Percentiles rank a stretch among this genome's conserved stretches.
phyloP scores from a whole-genome alignment of 1,284 basidiomycete genomes.

The Cutaneotrichosporon cutaneum region DNA sequence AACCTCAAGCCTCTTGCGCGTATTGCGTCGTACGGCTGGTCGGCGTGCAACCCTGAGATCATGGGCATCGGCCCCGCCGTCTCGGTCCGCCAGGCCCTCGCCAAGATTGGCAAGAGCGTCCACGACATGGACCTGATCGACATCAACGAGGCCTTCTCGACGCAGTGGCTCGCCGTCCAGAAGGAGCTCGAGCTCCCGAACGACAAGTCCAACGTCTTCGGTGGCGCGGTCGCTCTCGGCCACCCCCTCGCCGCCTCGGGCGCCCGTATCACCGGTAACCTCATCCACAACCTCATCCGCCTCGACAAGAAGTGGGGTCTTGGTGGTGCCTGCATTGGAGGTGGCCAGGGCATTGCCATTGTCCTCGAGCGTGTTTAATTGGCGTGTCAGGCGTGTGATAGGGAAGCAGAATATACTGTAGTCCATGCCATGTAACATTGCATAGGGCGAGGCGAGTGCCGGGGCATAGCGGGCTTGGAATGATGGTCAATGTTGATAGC shows the following conservation, averaged over 20 bases:
- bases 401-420: background rate
- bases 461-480: too few species aligned
- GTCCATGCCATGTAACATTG: conserved; percentile 10
- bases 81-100: conserved; percentile 38
- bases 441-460: background rate
- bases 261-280: conserved; percentile 57
- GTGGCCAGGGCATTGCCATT: conserved; percentile 50
- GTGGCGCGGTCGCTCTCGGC: conserved; percentile 56
- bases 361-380: conserved; percentile 39
- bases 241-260: conserved; percentile 60
- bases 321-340: conserved; percentile 60
- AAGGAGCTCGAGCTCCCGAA: conserved; percentile 58
- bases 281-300: conserved; percentile 58
- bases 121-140: conserved; percentile 59
- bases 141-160: conserved; percentile 61
- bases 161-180: conserved; percentile 59
- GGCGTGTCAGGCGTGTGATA: background rate
- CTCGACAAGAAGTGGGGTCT: conserved; percentile 59
- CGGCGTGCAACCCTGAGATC: conserved; percentile 59
- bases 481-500: too few species aligned
- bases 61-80: conserved; percentile 62
- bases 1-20: conserved; percentile 57
- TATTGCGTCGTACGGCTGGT: conserved; percentile 57
- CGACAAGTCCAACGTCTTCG: conserved; percentile 60
- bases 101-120: conserved; percentile 45